These are phyloP conservation scores for Symbiodinium natans DNA, from an alignment of 73 alveolate species.

Conservation along the genomic window DNA sequence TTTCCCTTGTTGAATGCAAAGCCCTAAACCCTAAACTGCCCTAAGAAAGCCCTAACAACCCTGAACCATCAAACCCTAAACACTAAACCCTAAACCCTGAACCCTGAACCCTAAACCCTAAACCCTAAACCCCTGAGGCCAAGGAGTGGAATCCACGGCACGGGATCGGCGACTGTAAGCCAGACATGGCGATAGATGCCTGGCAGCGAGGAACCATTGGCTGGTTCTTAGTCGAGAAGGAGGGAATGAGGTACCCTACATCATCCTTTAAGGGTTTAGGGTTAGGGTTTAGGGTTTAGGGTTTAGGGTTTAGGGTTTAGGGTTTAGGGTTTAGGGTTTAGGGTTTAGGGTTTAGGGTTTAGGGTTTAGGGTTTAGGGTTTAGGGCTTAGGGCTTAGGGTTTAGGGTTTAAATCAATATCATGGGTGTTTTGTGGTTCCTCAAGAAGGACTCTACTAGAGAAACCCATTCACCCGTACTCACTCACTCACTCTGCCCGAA, in stretches of 20 bases:
- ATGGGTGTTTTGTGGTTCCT: no score
- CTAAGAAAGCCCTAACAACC: neutral
- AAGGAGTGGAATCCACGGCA: no score
- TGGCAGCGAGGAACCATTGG: neutral
- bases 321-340: neutral
- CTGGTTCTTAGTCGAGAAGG: no score
- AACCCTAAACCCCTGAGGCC: neutral
- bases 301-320: neutral
- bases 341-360: neutral
- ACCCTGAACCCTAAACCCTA: neutral
- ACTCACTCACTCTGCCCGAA: no score
- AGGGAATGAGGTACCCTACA: no score
- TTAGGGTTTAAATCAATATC: no score
- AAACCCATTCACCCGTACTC: no score
- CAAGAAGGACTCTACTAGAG: no score
- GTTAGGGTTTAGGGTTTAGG: no score
- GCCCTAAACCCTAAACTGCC: conserved; percentile 1
- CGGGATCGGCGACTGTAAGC: conserved; percentile 63
- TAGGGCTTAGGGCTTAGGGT: neutral
- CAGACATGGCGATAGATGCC: conserved; percentile 93
- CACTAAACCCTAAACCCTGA: neutral
- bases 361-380: neutral
- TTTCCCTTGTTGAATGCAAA: no score
- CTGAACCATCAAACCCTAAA: no score
- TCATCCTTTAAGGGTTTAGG: no score